Percentiles rank a stretch among this genome's conserved stretches.
Evolutionary conservation across 345 rosid genomes (phyloP).

Genomic region (Eucalyptus globulus): DNA sequence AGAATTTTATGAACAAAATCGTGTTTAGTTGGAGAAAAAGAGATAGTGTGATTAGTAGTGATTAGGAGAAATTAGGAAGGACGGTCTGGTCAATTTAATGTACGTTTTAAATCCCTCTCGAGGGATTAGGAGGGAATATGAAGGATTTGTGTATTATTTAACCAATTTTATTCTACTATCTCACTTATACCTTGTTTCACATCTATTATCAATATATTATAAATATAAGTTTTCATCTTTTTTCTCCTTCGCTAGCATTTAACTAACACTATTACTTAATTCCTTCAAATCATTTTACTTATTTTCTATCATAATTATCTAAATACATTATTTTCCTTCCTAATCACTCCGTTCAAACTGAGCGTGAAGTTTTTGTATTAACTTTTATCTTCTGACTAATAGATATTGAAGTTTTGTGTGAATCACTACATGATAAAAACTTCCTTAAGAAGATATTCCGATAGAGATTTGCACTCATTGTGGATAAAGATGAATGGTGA

Average conservation of each 20-base stretch:
- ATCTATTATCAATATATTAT: not conserved
- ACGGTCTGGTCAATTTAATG: not conserved
- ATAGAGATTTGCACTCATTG: not conserved
- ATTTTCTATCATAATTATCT: no score
- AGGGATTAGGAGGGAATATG: not conserved
- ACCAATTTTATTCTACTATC: no score
- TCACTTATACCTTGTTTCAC: not conserved
- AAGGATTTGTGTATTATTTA: not conserved
- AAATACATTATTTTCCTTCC: not conserved
- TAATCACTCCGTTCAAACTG: not conserved
- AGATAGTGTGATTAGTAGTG: not conserved
- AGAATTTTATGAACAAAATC: not conserved
- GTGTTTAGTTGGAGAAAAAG: not conserved
- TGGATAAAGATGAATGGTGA: not conserved
- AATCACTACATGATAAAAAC: no score
- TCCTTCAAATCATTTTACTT: not conserved
- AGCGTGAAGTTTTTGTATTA: not conserved
- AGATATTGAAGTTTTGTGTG: not conserved
- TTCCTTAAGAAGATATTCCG: not conserved
- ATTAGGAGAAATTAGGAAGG: not conserved
- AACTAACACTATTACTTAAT: not conserved
- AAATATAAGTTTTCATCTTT: not conserved
- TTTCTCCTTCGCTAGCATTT: not conserved
- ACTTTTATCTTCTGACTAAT: not conserved
- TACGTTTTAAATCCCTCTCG: not conserved